Base-by-base conservation (phyloP, 2,329 filamentous ascomycete genomes). In the Colletotrichum lindemuthianum region DNA sequence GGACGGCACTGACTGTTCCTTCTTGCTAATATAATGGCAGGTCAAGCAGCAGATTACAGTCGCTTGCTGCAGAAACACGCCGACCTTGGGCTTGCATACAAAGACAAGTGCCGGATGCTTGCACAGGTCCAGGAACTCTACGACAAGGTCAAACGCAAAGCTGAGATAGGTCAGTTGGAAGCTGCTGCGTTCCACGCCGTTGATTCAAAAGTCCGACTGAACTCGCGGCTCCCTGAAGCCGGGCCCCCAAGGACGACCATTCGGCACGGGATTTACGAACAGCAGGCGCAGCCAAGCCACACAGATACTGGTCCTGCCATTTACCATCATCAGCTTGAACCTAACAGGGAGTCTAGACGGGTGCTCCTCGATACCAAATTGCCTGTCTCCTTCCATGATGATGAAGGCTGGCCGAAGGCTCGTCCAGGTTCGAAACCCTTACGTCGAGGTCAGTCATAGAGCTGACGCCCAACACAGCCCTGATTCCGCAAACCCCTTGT, bases 41-140 rank as follows among this genome's bases (percentile, higher is more conserved):
- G 84, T 40, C 82, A 92, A 77, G 82, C 86, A 60, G 70, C 81
- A 8, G 87, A 92, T 37, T 87, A 91, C 58, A 85, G 89, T 24
- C 79, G 80, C 8, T 78, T 95, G 10, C 82, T 88, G 55, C 84
- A 85, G 52, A 93, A 92, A 75, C 92, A 93, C 67, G 85, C 92
- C 15, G 90, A 95, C 40, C 79, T 97, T 2, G 79, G 82, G 5
- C 83, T 88, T 24, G 83, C 87, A 4, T 89, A 88, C 70, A 86
- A 85, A 59, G 90, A 93, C 24, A 96, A 95, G 74, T 88, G 80
- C 69, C 88, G 86, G 50, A 90, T 89, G 63, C 83, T 92, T 3
- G 77, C 88, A 6, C 89, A 92, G 65, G 85, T 88, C 3, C 91
- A 93, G 70, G 85, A 88, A 66, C 77, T 88, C 2, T 89, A 89